Percentiles rank a stretch among this genome's conserved stretches.
These are phyloP conservation scores for Moricandia moricandioides DNA, from an alignment of 345 rosid genomes.

Conservation along the genomic window DNA sequence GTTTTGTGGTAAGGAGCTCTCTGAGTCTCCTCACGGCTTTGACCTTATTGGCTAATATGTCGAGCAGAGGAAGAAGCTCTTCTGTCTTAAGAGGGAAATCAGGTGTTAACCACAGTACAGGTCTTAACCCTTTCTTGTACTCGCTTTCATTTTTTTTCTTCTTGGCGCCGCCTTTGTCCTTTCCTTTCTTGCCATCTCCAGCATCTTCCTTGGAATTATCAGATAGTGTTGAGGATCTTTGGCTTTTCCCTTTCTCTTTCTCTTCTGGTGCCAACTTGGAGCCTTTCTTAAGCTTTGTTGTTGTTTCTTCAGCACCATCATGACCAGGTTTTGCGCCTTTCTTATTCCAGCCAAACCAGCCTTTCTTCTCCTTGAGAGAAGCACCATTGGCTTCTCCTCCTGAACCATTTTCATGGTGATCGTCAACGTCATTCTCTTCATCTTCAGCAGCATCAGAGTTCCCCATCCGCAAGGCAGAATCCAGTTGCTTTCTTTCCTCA, in stretches of 20 bases:
- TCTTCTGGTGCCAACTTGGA: conserved; percentile 76
- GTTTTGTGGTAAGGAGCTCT: conserved; percentile 87
- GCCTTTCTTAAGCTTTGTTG: conserved; percentile 55
- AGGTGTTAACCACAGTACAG: conserved; percentile 85
- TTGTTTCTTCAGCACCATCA: conserved; percentile 67
- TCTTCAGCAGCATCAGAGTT: conserved; percentile 61
- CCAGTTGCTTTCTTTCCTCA: conserved; percentile 81
- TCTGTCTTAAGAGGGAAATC: conserved; percentile 85
- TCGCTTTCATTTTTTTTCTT: conserved; percentile 83
- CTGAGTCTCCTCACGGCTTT: conserved; percentile 90
- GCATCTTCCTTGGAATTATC: conserved; percentile 49
- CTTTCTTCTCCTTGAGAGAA: conserved; percentile 70
- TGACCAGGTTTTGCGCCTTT: conserved; percentile 55
- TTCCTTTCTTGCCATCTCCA: conserved; percentile 31
- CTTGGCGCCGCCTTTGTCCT: conserved; percentile 57
- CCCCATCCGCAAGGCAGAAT: conserved; percentile 66
- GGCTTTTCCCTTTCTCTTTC: conserved; percentile 42
- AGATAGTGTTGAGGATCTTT: conserved; percentile 43
- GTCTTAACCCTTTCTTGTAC: conserved; percentile 86
- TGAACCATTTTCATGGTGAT: conserved; percentile 60
- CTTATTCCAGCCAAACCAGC: conserved; percentile 89
- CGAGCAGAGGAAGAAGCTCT: conserved; percentile 84
- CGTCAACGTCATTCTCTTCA: conserved; percentile 55
- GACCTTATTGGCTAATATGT: conserved; percentile 90
- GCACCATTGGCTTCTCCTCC: conserved; percentile 35